Evolutionary conservation across 2,329 filamentous ascomycete genomes (phyloP).

Genomic region (Alternaria atra): DNA sequence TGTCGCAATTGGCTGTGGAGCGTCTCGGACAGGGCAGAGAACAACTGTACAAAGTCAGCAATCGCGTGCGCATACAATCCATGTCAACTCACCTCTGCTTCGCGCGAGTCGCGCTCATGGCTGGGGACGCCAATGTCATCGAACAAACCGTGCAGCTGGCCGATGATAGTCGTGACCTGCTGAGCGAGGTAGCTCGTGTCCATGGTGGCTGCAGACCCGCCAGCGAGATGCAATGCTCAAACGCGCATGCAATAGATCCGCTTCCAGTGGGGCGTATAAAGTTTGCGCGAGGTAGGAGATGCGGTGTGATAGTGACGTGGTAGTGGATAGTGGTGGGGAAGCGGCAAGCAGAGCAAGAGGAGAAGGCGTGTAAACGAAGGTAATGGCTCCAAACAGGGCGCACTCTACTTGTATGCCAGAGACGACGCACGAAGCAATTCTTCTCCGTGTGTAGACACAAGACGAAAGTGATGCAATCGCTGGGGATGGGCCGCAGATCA

Average conservation of each 20-base stretch:
- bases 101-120: slow-evolving; percentile 89
- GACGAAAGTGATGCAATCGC: slow-evolving; percentile 39
- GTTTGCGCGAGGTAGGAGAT: slow-evolving; percentile 7
- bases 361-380: slow-evolving; percentile 17
- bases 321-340: slow-evolving; percentile 16
- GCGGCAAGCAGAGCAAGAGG: slow-evolving; percentile 13
- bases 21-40: slow-evolving; percentile 88
- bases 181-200: slow-evolving; percentile 92
- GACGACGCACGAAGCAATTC: slow-evolving; percentile 4
- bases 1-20: slow-evolving; percentile 87
- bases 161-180: slow-evolving; percentile 93
- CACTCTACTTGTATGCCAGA: slow-evolving; percentile 1
- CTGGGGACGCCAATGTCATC: slow-evolving; percentile 96
- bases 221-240: slow-evolving; percentile 40
- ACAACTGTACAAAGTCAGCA: slow-evolving; percentile 68
- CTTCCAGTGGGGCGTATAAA: slow-evolving; percentile 13
- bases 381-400: slow-evolving; percentile 8
- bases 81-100: slow-evolving; percentile 74
- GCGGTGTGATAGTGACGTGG: slow-evolving; percentile 11
- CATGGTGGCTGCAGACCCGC: slow-evolving; percentile 63
- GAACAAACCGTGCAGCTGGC: slow-evolving; percentile 91
- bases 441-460: slow-evolving; percentile 11
- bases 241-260: slow-evolving; percentile 44
- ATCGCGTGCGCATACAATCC: not conserved
- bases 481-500: slow-evolving; percentile 27